Evolutionary conservation across 75 land plant species (phyloP), one percentile per base, ranked within the genome.

Genomic region (Chamaecyparis obtusa): DNA sequence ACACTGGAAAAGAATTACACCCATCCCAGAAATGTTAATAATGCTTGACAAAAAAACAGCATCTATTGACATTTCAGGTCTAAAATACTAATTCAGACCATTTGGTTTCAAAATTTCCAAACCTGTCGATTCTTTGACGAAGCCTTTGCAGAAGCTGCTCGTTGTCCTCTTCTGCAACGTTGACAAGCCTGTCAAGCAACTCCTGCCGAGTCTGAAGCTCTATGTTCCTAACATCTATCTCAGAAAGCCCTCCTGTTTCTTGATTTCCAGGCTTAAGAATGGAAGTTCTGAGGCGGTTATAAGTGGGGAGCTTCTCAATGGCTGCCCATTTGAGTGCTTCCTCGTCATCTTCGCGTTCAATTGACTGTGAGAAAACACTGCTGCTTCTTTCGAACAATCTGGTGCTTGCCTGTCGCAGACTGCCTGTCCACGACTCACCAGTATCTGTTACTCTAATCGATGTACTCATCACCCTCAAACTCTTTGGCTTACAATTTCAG

Each of bases 111-210:
- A 64, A 7, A 64, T 8, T 64, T 64, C 69, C 69, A 64, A 64
- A 80, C 83, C 83, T 90, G 87, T 92, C 93, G 24, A 92, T 91
- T 30, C 93, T 71, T n/a, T 87, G 81, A 32, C 93, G 87, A 41
- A 92, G 89, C 87, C 89, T 92, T 27, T 77, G 74, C 55, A 92
- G 51, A 55, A 92, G 89, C 67, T 10, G 41, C 83, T 90, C 93
- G 79, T 92, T 92, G 86, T 92, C 93, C 39, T 91, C 87, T 21
- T 90, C 93, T 17, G 90, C 87, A 35, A 89, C 92, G 79, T 88
- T 83, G 74, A 92, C 75, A 21, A 92, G 89, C 55, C 87, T 91
- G 24, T 92, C 92, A 24, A 92, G 75, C 36, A 92, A 87, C 33
- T 78, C 46, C 81, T 91, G 90, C 16, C 92, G 86, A 54, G 86